phyloP scores from a whole-genome alignment of 495 filamentous ascomycete genomes.

The Barbatosphaeria neglecta region DNA sequence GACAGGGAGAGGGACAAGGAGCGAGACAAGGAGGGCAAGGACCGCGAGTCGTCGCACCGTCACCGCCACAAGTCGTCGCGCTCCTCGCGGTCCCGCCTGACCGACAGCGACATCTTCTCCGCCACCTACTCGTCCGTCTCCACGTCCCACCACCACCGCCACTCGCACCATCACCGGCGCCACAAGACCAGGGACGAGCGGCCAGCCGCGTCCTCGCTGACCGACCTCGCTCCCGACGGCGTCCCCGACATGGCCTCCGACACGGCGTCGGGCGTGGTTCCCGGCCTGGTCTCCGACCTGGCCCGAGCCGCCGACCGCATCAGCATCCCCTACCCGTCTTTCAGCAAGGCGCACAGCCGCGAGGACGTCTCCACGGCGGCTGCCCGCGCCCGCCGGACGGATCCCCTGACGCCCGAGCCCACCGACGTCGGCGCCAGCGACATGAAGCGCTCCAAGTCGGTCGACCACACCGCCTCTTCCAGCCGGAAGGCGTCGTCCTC shows the following conservation, averaged over 20 bases:
- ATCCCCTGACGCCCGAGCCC: slow-evolving; percentile 64
- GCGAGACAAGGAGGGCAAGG: too few relatives aligned
- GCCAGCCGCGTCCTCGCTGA: slow-evolving; percentile 23
- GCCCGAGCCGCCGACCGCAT: slow-evolving; percentile 31
- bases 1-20: too few relatives aligned
- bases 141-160: not conserved
- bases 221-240: too few relatives aligned
- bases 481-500: slow-evolving; percentile 15
- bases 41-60: not conserved
- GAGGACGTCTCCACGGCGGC: slow-evolving; percentile 49
- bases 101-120: not conserved
- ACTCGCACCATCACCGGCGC: not conserved
- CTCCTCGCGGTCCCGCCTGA: not conserved
- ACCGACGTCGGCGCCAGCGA: slow-evolving; percentile 58
- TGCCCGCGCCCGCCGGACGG: slow-evolving; percentile 24
- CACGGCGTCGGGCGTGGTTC: too few relatives aligned
- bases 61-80: not conserved
- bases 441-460: slow-evolving; percentile 27
- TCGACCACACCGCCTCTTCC: slow-evolving; percentile 9
- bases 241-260: too few relatives aligned
- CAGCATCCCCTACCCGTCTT: slow-evolving; percentile 69
- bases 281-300: slow-evolving; percentile 37
- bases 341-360: slow-evolving; percentile 85
- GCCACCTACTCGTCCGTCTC: not conserved
- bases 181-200: slow-evolving; percentile 6